Conservation (phyloP, 208 protist species). For the Trypanosoma grayi region DNA sequence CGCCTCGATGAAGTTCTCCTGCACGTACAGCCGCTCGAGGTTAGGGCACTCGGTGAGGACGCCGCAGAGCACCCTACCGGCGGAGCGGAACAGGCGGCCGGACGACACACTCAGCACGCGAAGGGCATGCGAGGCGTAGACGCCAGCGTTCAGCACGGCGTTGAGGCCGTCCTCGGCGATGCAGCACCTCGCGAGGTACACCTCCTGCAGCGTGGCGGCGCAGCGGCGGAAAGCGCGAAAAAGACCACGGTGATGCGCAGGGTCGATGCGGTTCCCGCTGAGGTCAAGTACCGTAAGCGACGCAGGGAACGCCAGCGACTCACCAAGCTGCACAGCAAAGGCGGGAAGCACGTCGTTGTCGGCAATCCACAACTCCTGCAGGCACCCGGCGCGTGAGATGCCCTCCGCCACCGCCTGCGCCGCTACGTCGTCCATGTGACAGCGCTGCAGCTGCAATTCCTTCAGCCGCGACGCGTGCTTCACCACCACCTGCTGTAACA, state of each 20-base stretch:
- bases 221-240: constrained; percentile 25
- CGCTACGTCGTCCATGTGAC: constrained; percentile 37
- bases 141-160: constrained; percentile 16
- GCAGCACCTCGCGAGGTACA: constrained; percentile 39
- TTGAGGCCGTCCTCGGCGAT: constrained; percentile 36
- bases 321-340: constrained; percentile 28
- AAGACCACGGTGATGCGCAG: constrained; percentile 30
- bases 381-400: constrained; percentile 14
- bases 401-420: constrained; percentile 30
- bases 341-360: constrained; percentile 44
- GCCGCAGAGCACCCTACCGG: constrained; percentile 39
- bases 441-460: constrained; percentile 26
- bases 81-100: constrained; percentile 41
- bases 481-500: constrained; percentile 10
- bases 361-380: constrained; percentile 33
- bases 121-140: constrained; percentile 29
- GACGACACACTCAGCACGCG: constrained; percentile 48
- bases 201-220: constrained; percentile 32
- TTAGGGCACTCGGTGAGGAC: constrained; percentile 36
- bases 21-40: constrained; percentile 45
- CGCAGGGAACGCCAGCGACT: constrained; percentile 24
- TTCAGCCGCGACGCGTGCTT: constrained; percentile 16
- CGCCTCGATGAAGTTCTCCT: constrained; percentile 52
- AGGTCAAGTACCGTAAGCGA: constrained; percentile 41
- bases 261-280: constrained; percentile 39